Base-by-base conservation (phyloP, 371 early-diverging fungal species). In the Actinomucor elegans region DNA sequence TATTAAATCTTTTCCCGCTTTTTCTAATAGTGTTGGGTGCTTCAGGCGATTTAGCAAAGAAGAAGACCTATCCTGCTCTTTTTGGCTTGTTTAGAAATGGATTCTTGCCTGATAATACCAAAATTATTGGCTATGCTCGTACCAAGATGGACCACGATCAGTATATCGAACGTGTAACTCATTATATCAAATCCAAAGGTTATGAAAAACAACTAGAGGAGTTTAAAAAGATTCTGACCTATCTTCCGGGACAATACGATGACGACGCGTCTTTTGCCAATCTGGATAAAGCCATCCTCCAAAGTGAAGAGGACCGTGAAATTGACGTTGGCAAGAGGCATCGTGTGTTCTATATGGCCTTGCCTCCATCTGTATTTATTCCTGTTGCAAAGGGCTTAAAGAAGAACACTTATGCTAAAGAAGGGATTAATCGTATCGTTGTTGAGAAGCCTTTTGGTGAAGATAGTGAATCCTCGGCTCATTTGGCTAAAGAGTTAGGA, bases 381-480 rank as follows among this genome's bases (percentile, higher is more conserved):
- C 82, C 83, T 21, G 92, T 96, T 11, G 85, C 95, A 6, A 69
- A 73, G 21, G 88, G 90, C 20, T 56, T 96, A 54, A 87, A 87
- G 69, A 75, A 79, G 23, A 72, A 86, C 49, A 79, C 77, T 5
- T 91, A 92, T 51, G 68, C 79, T 18, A 59, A 54, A 20, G 66
- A 69, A 40, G 90, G 87, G 26, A 66, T 67, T 53, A 93, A 88
- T 77, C 84, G 91, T 20, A 48, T 99, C 43, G 86, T 94, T 48
- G 87, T 98, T n/a, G 99, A 99, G 67, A 99, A 99, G 75, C 99
- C 99, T 1, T 97, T 97, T 84, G 99, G 99, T 45, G 84, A 85
- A 66, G 94, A 94, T 61, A 79, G 83, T 10, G 91, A 87, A 27
- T 83, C 84, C 26, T 91, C 93, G 44, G 69, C 81, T 40, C 73